These are phyloP conservation scores for Quercus variabilis DNA, from an alignment of 306 rosid species.

Conservation along the genomic window DNA sequence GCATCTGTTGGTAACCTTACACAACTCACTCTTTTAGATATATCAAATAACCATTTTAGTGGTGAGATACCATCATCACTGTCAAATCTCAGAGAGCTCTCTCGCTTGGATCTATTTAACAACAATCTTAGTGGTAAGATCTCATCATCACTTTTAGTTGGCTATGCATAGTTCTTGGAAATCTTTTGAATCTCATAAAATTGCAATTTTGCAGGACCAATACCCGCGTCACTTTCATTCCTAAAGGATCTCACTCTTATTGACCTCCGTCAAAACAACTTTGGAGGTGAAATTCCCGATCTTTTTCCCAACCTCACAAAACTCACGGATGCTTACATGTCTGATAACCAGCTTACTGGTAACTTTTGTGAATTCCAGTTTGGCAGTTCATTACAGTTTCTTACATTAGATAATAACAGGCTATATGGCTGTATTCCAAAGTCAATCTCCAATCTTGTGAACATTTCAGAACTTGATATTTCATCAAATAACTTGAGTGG, in stretches of 20 bases:
- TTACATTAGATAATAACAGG: background rate
- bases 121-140: too few species aligned
- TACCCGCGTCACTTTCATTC: background rate
- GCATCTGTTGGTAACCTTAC: conserved; percentile 1
- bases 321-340: too few species aligned
- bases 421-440: conserved; percentile 2
- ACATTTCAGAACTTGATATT: rapidly evolving
- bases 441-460: conserved; percentile 7
- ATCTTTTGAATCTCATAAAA: too few species aligned
- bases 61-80: too few species aligned
- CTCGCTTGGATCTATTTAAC: too few species aligned
- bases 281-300: background rate
- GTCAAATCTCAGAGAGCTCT: too few species aligned
- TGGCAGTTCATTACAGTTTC: background rate
- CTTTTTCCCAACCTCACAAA: too few species aligned
- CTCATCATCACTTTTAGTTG: too few species aligned
- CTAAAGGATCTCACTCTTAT: background rate
- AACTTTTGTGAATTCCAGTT: background rate
- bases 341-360: background rate
- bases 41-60: background rate
- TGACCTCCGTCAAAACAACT: background rate
- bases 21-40: background rate
- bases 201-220: background rate
- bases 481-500: conserved; percentile 20
- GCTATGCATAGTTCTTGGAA: too few species aligned